phyloP scores from a whole-genome alignment of 805 yeast species.

The Lipomyces sp. region DNA sequence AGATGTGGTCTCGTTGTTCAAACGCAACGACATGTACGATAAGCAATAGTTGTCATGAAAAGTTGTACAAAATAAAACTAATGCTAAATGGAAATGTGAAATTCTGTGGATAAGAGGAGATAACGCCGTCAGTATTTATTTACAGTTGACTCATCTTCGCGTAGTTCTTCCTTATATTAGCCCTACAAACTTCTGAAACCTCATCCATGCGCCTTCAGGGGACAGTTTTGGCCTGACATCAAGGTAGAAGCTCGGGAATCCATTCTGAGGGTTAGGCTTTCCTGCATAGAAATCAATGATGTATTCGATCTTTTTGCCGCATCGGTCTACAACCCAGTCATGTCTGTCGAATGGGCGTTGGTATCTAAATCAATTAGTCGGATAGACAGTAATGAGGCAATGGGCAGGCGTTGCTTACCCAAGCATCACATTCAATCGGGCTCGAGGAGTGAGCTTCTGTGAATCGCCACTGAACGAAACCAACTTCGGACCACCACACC shows the following conservation, averaged over 20 bases:
- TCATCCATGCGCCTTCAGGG: slow-evolving; percentile 72
- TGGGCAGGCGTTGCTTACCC: slow-evolving; percentile 43
- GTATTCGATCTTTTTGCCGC: slow-evolving; percentile 80
- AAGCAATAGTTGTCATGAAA: background rate
- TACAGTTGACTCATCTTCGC: background rate
- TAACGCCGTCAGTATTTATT: too few species aligned
- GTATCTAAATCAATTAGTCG: slow-evolving; percentile 31
- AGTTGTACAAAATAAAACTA: too few species aligned
- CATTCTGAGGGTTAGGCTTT: slow-evolving; percentile 46
- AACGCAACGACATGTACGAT: background rate
- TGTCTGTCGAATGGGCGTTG: slow-evolving; percentile 91
- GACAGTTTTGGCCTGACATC: slow-evolving; percentile 91
- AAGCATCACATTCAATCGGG: slow-evolving; percentile 59
- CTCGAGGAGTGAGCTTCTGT: slow-evolving; percentile 81
- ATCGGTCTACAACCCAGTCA: slow-evolving; percentile 86
- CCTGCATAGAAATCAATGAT: slow-evolving; percentile 88
- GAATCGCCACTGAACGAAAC: slow-evolving; percentile 89
- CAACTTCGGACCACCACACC: slow-evolving; percentile 80
- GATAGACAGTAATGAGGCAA: too few species aligned
- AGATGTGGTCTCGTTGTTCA: slow-evolving; percentile 9
- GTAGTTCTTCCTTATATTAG: slow-evolving; percentile 30
- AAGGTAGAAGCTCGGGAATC: slow-evolving; percentile 61
- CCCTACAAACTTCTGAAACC: slow-evolving; percentile 64
- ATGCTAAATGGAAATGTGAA: too few species aligned
- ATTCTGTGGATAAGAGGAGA: too few species aligned